Conservation (phyloP, 1,139 yeast genomes). For the Hemisphaericaspora xylofermentans region DNA sequence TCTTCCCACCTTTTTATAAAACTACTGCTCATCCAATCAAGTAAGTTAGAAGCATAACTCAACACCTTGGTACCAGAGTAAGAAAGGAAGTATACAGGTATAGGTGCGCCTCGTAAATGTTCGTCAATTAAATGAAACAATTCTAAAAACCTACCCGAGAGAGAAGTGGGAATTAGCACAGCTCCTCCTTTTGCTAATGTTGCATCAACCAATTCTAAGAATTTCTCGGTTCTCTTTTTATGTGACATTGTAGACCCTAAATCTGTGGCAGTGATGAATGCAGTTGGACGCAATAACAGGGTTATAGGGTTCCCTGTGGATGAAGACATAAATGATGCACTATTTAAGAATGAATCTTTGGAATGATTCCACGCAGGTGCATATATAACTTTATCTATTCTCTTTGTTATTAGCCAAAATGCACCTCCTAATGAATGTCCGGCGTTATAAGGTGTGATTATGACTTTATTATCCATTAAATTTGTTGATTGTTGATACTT, state of each 20-base stretch:
- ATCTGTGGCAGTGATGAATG: constrained; percentile 75
- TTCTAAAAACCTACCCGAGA: constrained; percentile 84
- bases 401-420: constrained; percentile 74
- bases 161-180: constrained; percentile 76
- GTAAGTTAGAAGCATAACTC: constrained; percentile 80
- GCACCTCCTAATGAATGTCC: constrained; percentile 95
- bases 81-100: constrained; percentile 74
- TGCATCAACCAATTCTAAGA: constrained; percentile 61
- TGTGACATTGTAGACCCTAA: constrained; percentile 69
- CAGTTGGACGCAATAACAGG: constrained; percentile 74
- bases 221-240: constrained; percentile 62
- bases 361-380: constrained; percentile 98
- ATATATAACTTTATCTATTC: constrained; percentile 76
- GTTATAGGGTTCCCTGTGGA: constrained; percentile 55
- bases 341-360: constrained; percentile 76
- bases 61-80: constrained; percentile 79
- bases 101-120: constrained; percentile 52
- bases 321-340: constrained; percentile 64
- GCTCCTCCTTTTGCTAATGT: constrained; percentile 73
- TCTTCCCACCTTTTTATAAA: constrained; percentile 80
- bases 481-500: constrained; percentile 80
- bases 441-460: constrained; percentile 81
- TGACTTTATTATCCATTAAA: constrained; percentile 57
- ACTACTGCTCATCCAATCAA: constrained; percentile 92
- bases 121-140: constrained; percentile 68